These are phyloP conservation scores for Scutellaria galericulata DNA, from an alignment of 257 asterid genomes.

Conservation along the genomic window DNA sequence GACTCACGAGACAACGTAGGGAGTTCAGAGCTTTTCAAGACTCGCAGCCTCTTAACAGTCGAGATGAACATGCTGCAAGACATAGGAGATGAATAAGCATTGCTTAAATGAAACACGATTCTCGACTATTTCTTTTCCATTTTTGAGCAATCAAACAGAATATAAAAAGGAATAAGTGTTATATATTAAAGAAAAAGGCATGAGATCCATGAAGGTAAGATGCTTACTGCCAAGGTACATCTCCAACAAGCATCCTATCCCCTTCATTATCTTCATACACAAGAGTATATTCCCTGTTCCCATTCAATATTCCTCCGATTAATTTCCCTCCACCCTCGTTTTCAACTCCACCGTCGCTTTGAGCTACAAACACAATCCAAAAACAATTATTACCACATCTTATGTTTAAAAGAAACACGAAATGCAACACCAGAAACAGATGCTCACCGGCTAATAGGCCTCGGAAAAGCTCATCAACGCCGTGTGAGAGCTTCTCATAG, in stretches of 20 bases:
- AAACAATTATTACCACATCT: background rate
- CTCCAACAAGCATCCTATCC: slow-evolving; percentile 95
- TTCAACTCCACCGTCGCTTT: slow-evolving; percentile 52
- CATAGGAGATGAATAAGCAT: background rate
- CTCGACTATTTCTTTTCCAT: background rate
- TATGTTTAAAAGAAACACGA: background rate
- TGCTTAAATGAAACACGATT: background rate
- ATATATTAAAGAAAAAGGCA: slow-evolving; percentile 32
- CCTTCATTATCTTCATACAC: slow-evolving; percentile 95
- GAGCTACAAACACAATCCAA: slow-evolving; percentile 51
- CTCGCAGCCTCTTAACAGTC: slow-evolving; percentile 85
- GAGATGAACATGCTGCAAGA: slow-evolving; percentile 84
- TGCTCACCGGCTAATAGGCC: slow-evolving; percentile 77
- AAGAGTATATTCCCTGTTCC: slow-evolving; percentile 84
- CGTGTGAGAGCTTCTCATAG: slow-evolving; percentile 72
- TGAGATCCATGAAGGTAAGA: slow-evolving; percentile 34
- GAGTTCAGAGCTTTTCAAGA: slow-evolving; percentile 80
- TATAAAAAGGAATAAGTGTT: background rate
- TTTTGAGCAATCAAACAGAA: slow-evolving; percentile 2
- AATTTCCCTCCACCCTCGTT: slow-evolving; percentile 52
- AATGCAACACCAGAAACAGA: background rate
- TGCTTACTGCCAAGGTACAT: slow-evolving; percentile 97
- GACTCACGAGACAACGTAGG: slow-evolving; percentile 63
- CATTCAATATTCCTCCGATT: slow-evolving; percentile 60
- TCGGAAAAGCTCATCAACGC: slow-evolving; percentile 78